Evolutionary conservation across 2,329 filamentous ascomycete genomes (phyloP), one percentile per base, ranked within the genome.

Genomic region (Diplocarpon mali): DNA sequence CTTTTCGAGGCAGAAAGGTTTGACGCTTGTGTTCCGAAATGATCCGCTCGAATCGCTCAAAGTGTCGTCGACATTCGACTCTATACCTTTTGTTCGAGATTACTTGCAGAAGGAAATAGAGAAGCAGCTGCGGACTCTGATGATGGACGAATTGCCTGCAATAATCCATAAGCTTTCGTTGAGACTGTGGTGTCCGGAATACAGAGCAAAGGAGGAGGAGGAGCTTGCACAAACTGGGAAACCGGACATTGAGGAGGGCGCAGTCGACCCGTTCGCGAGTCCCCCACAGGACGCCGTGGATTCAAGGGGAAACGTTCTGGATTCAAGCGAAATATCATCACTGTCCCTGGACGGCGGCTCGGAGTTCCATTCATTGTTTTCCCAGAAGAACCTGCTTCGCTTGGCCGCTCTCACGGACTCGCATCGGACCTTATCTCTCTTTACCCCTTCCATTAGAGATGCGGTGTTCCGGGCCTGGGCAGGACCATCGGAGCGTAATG

Each of bases 61-160:
- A 69, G 92, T 98, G 54, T 96, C 90, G 1, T 96, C 90, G 55
- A 98, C 92, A 36, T 98, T 98, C 65, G 92, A 98, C 68, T 95
- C 90, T 11, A 98, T 98, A 59, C 90, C 92, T 36, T 98, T 98
- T 61, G 92, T 98, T 51, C 83, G 92, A 55, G 89, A 98, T 64
- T 96, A 96, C 64, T 70, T 98, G 45, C 92, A 98, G 62, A 84
- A 86, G 62, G 94, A 90, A 49, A 98, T 98, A 57, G 92, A 98
- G 66, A 84, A 78, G 41, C 92, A 96, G 64, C 68, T 98, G 49
- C 81, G 92, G 27, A 87, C 89, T 44, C 63, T 98, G 53, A 94
- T 98, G 72, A 96, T 96, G 88, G 90, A 98, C 53, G 92, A 98
- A 63, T 68, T 98, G 17, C 92, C 92, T 0, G 89, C 90, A 39